These are phyloP conservation scores for Lachnellula cervina DNA, from an alignment of 2,329 filamentous ascomycete genomes.

Conservation along the genomic window DNA sequence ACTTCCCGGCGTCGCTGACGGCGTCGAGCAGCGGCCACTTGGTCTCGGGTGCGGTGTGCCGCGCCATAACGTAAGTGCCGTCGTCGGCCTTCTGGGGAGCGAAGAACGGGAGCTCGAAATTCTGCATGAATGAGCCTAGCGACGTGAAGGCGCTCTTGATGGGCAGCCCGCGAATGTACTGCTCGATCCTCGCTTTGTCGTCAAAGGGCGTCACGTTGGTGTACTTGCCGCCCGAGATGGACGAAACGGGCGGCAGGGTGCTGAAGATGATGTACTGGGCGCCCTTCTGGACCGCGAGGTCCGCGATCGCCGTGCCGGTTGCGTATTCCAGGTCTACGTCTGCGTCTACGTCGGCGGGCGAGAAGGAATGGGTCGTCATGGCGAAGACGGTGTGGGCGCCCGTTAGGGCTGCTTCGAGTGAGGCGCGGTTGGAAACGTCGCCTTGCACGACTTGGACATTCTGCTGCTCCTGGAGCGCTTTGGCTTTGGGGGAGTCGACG, in stretches of 20 bases:
- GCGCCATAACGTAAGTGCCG: constrained; percentile 14
- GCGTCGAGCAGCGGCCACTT: constrained; percentile 28
- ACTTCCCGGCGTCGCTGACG: constrained; percentile 25
- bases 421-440: constrained; percentile 35
- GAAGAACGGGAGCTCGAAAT: constrained; percentile 6
- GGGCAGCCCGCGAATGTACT: constrained; percentile 34
- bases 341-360: constrained; percentile 25
- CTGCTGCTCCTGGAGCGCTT: constrained; percentile 26
- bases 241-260: constrained; percentile 34
- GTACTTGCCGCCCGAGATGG: constrained; percentile 34
- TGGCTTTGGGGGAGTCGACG: constrained; percentile 22
- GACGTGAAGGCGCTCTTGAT: constrained; percentile 42
- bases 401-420: constrained; percentile 37
- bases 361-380: constrained; percentile 38
- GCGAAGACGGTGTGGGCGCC: constrained; percentile 45
- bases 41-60: constrained; percentile 17
- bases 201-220: constrained; percentile 32
- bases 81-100: constrained; percentile 10
- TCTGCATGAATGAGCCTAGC: constrained; percentile 42
- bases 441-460: constrained; percentile 34
- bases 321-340: background rate
- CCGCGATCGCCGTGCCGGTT: constrained; percentile 38
- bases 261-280: constrained; percentile 41
- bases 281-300: constrained; percentile 36
- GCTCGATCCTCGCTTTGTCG: constrained; percentile 33